Evolutionary conservation across 441 rosid species (phyloP).

Genomic region (Adansonia gregorii): DNA sequence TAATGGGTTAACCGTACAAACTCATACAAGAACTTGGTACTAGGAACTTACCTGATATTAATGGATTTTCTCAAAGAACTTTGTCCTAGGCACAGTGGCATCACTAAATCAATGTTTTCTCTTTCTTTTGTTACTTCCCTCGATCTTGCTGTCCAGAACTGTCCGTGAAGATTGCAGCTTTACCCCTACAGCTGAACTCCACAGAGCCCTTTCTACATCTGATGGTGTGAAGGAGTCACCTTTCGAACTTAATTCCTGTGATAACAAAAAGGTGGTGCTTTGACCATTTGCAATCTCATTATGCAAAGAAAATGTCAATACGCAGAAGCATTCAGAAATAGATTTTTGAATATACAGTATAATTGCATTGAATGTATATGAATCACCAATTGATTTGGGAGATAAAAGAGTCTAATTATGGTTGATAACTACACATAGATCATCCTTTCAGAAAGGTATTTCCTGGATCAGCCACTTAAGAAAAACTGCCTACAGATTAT

Average conservation of each 20-base stretch:
- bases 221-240: slow-evolving; percentile 64
- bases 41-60: no score
- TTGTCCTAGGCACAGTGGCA: neutral
- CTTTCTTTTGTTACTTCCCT: slow-evolving; percentile 55
- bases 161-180: slow-evolving; percentile 45
- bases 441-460: neutral
- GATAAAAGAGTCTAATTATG: neutral
- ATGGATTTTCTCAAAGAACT: no score
- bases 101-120: slow-evolving; percentile 51
- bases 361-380: neutral
- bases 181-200: slow-evolving; percentile 62
- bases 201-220: slow-evolving; percentile 79
- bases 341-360: neutral
- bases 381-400: neutral
- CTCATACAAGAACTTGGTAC: neutral
- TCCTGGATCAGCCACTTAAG: neutral
- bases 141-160: slow-evolving; percentile 29
- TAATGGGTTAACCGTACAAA: neutral
- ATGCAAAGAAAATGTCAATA: neutral
- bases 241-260: slow-evolving; percentile 63
- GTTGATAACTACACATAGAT: neutral
- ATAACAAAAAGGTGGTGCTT: slow-evolving; percentile 18
- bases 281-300: neutral
- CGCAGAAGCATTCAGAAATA: neutral
- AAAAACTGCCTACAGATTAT: neutral